phyloP scores from a whole-genome alignment of 2,329 filamentous ascomycete genomes.

The Colletotrichum sp. region DNA sequence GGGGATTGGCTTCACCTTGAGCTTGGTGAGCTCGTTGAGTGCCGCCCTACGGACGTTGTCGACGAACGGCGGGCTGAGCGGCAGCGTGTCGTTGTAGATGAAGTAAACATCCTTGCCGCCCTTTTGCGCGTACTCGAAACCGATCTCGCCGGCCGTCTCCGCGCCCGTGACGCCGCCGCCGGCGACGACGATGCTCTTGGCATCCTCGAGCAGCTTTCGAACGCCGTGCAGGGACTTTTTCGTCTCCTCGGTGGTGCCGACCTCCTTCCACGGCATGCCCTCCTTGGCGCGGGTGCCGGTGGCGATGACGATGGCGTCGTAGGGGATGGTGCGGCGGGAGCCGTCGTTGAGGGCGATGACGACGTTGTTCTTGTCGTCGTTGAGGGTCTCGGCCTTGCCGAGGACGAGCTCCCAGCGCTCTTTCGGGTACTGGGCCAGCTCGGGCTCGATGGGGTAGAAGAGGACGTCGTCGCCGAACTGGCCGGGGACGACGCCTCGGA shows the following conservation, averaged over 20 bases:
- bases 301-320: conserved; percentile 58
- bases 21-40: conserved; percentile 43
- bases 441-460: conserved; percentile 48
- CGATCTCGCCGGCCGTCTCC: conserved; percentile 58
- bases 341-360: conserved; percentile 36
- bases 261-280: conserved; percentile 54
- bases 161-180: conserved; percentile 57
- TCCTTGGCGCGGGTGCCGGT: conserved; percentile 52
- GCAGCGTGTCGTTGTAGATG: conserved; percentile 41
- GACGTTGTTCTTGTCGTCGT: conserved; percentile 38
- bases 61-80: conserved; percentile 36
- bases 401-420: conserved; percentile 54
- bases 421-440: conserved; percentile 49
- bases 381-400: conserved; percentile 45
- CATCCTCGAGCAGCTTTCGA: conserved; percentile 41
- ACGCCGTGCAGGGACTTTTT: conserved; percentile 40
- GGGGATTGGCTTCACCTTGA: conserved; percentile 47
- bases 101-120: conserved; percentile 53
- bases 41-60: conserved; percentile 43
- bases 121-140: conserved; percentile 45
- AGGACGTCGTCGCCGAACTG: conserved; percentile 51
- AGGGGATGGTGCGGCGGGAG: conserved; percentile 37
- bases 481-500: conserved; percentile 57
- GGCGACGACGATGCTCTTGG: conserved; percentile 54
- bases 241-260: conserved; percentile 47